These are phyloP conservation scores for Clarkia xantiana DNA, from an alignment of 345 rosid species.

Conservation along the genomic window DNA sequence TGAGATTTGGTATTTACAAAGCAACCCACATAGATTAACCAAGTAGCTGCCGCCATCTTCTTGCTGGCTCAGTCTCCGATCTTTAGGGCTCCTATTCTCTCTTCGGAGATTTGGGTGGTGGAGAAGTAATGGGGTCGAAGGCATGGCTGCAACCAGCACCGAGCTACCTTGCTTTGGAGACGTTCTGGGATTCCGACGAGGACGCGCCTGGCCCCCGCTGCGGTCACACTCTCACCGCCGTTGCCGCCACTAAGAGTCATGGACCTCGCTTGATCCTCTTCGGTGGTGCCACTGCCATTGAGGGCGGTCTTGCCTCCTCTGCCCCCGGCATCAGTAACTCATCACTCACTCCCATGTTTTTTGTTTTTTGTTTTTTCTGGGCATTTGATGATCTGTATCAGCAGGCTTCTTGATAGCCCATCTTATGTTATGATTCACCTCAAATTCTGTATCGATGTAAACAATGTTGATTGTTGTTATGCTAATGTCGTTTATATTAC, in stretches of 20 bases:
- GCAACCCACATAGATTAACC: no score
- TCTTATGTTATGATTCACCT: no score
- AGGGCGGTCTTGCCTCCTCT: slow-evolving; percentile 56
- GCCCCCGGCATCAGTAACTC: slow-evolving; percentile 61
- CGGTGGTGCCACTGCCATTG: slow-evolving; percentile 98
- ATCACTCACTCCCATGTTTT: not conserved
- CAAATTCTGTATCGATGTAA: no score
- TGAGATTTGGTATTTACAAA: no score
- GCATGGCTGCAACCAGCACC: slow-evolving; percentile 81
- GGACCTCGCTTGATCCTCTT: slow-evolving; percentile 97
- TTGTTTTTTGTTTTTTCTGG: not conserved
- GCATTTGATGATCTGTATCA: not conserved
- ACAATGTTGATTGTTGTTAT: no score
- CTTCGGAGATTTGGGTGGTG: not conserved
- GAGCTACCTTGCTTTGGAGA: slow-evolving; percentile 58
- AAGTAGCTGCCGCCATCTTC: no score
- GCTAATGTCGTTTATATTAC: no score
- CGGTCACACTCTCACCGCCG: slow-evolving; percentile 83
- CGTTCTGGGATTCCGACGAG: slow-evolving; percentile 79
- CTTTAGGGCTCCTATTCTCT: no score
- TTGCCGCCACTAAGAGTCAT: slow-evolving; percentile 72
- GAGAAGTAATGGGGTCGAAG: slow-evolving; percentile 53
- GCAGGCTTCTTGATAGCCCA: no score
- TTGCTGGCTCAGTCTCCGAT: no score
- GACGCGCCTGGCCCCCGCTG: slow-evolving; percentile 97